phyloP scores from a whole-genome alignment of 306 rosid genomes.

The Glycine latifolia region DNA sequence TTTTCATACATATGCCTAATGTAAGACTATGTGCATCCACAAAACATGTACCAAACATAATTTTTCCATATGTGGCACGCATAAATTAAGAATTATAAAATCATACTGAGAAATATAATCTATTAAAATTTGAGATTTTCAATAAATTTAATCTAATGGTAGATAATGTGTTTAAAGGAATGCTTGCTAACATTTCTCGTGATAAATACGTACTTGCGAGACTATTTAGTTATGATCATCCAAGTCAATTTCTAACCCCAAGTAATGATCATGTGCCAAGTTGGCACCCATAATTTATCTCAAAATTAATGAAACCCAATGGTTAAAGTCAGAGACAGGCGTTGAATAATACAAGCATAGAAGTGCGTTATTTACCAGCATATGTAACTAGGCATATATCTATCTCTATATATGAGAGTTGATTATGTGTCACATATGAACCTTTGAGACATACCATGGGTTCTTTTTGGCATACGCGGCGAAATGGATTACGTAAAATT shows the following conservation, averaged over 20 bases:
- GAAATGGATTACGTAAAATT: slow-evolving; percentile 39
- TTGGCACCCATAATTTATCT: neutral
- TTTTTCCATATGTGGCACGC: too few species aligned
- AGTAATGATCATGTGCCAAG: neutral
- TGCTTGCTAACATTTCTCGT: too few species aligned
- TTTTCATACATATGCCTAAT: too few species aligned
- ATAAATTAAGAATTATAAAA: too few species aligned
- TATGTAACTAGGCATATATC: neutral
- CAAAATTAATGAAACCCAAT: neutral
- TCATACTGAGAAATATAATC: too few species aligned
- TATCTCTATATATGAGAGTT: neutral
- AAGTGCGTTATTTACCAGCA: neutral
- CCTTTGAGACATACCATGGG: slow-evolving; percentile 78
- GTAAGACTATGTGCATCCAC: too few species aligned
- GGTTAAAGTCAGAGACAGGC: neutral
- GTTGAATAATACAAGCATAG: neutral
- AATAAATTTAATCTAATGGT: too few species aligned
- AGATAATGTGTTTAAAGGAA: too few species aligned
- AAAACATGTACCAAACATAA: too few species aligned
- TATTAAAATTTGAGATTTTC: too few species aligned
- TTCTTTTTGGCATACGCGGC: slow-evolving; percentile 63
- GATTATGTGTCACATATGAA: slow-evolving; percentile 38
- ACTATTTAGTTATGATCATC: neutral
- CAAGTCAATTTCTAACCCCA: neutral
- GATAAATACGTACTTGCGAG: too few species aligned